Percentiles rank a stretch among this genome's conserved stretches.
Conservation (phyloP, 2,329 filamentous ascomycete species). For the Fusarium sp. region DNA sequence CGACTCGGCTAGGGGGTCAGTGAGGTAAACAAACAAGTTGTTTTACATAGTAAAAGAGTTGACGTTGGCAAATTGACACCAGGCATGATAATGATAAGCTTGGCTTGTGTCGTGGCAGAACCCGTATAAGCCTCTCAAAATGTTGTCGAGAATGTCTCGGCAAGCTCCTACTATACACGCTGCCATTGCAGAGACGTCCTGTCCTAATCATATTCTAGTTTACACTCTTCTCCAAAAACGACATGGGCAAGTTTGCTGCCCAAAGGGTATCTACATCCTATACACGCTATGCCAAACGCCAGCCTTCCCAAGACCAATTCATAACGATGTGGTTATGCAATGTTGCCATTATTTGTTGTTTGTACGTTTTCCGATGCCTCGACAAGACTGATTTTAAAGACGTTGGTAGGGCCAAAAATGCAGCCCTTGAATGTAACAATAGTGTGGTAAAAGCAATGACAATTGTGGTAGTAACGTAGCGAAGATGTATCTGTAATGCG, state of each 20-base stretch:
- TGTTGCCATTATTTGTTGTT: not conserved
- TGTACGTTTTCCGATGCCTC: not conserved
- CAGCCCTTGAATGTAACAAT: conserved; percentile 17
- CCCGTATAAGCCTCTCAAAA: too few relatives aligned
- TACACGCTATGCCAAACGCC: conserved; percentile 16
- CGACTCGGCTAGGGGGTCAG: not conserved
- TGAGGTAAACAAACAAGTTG: too few relatives aligned
- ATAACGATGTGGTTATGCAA: not conserved
- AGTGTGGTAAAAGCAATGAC: conserved; percentile 35
- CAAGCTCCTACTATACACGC: too few relatives aligned
- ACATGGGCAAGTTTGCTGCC: not conserved
- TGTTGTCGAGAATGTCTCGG: too few relatives aligned
- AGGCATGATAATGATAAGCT: too few relatives aligned
- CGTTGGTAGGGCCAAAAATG: conserved; percentile 16
- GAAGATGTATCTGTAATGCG: conserved; percentile 39
- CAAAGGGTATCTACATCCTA: conserved; percentile 23
- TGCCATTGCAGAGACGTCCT: too few relatives aligned
- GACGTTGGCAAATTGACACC: too few relatives aligned
- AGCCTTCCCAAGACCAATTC: not conserved
- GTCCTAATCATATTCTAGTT: conserved; percentile 11
- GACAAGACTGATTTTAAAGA: conserved; percentile 13
- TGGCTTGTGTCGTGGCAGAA: too few relatives aligned
- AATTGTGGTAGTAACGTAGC: conserved; percentile 42
- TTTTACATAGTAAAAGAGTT: too few relatives aligned
- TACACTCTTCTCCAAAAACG: not conserved